Evolutionary conservation across 192 early-diverging fungal genomes (phyloP), one percentile per base, ranked within the genome.

Genomic region (Backusella circina): DNA sequence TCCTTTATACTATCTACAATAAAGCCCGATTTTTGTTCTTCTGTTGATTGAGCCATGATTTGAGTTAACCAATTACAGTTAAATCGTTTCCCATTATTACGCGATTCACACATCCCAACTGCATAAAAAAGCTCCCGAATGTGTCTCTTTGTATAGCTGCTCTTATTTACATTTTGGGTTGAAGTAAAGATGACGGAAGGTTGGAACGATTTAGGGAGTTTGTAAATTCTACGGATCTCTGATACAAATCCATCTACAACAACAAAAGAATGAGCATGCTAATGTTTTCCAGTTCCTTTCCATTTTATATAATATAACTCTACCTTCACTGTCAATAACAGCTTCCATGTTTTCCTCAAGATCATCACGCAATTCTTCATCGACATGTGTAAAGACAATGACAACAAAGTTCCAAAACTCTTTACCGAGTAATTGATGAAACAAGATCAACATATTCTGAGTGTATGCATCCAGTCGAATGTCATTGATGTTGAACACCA

Each of bases 341-440:
- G 78, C 83, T n/a, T 85, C 83, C 64, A 84, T 84, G 65, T 85
- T 84, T 1, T 79, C 81, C 13, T 82, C 83, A 10, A 87, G 72
- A 37, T 81, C 78, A 68, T 87, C 86, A 4, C 77, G 57, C 32
- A 75, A 74, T 54, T 85, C 82, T 36, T 85, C 86, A 61, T 87
- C 86, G 13, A 84, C 84, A 76, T 85, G 84, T 3, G 86, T 87
- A 72, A 87, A 87, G 35, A 87, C 86, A 71, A 87, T 78, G 9
- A 86, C 79, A 0, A 85, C 84, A 77, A 84, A 85, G 65, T 85
- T 85, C 86, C 86, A 87, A 39, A 87, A 87, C 23, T 85, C 80
- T 30, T 77, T 77, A 44, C 86, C 86, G 33, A 87, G 71, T 38
- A 87, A 50, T 33, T 75, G 70, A 44, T 86, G 83, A 69, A 87